phyloP scores from a whole-genome alignment of 257 asterid species.

The Rubia yunnanensis region DNA sequence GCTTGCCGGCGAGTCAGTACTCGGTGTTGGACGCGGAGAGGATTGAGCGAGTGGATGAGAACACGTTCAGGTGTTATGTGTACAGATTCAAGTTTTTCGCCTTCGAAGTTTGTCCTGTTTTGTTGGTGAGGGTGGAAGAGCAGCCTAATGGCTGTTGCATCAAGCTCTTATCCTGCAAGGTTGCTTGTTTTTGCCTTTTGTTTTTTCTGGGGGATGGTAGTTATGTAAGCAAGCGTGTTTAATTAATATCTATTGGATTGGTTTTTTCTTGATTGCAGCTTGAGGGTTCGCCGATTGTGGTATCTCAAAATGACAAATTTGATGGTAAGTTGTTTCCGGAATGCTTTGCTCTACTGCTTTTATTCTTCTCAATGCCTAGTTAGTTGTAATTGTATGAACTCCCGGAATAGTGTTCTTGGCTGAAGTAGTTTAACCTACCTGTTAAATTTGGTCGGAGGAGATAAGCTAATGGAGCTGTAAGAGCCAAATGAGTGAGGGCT shows the following conservation, averaged over 20 bases:
- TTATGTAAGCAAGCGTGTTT: background rate
- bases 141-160: conserved; percentile 87
- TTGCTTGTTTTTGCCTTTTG: conserved; percentile 8
- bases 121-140: conserved; percentile 91
- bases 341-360: background rate
- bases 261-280: conserved; percentile 38
- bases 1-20: conserved; percentile 97
- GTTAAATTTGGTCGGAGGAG: background rate
- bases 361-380: background rate
- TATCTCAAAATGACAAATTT: conserved; percentile 83
- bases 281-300: conserved; percentile 82
- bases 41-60: conserved; percentile 85
- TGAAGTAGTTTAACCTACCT: background rate
- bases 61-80: conserved; percentile 80
- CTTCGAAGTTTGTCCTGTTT: conserved; percentile 86
- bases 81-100: conserved; percentile 76
- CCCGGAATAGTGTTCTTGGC: no score
- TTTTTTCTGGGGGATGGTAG: background rate
- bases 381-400: background rate
- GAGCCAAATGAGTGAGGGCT: background rate
- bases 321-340: conserved; percentile 44
- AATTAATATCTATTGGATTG: conserved; percentile 1
- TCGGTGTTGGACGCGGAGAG: conserved; percentile 98
- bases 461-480: background rate
- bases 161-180: conserved; percentile 93